Base-by-base conservation (phyloP, 345 rosid genomes). In the Dimocarpus longan region DNA sequence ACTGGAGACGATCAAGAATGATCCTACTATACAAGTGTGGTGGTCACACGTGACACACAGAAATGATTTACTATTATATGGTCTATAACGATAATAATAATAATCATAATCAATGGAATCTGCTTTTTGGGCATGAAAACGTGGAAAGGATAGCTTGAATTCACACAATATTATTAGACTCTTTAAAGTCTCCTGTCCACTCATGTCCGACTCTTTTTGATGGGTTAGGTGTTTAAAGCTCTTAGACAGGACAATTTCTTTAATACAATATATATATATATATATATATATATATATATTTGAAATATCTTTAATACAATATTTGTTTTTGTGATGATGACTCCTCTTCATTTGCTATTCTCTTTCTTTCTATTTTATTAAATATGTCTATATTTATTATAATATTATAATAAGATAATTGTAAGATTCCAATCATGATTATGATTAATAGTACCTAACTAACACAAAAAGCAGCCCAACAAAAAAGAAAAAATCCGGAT, bases 61-160 rank as follows among this genome's bases (percentile, higher is more conserved):
- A 59, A 59, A 18, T 59, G 3, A n/a, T 59, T 59, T 59, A 59
- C 7, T 59, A 59, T 59, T 59, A n/a, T 7, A 18, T 59, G 24
- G 15, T 50, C 56, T 59, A 21, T 18, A 59, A 59, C 56, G n/a
- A 21, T 18, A 59, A 59, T 59, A 18, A 59, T 26, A 57, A 18
- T 19, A 57, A 57, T 57, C 19, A 57, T n/a, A 59, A 50, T n/a
- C 10, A 22, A 18, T 73, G 79, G 86, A 80, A 85, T 82, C 80
- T 82, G 57, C 80, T 78, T 80, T 57, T 48, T 78, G 52, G 37
- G 40, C 19, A 57, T 80, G 50, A 78, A 71, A n/a, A 66, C 28
- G 37, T 24, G 37, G 7, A 9, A 21, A 24, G 44, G 64, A 52
- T 71, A 16, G 68, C 8, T 32, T 7, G 67, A 74, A 83, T 42